Conservation (phyloP, 2,329 filamentous ascomycete species). For the Exophiala mesophila region DNA sequence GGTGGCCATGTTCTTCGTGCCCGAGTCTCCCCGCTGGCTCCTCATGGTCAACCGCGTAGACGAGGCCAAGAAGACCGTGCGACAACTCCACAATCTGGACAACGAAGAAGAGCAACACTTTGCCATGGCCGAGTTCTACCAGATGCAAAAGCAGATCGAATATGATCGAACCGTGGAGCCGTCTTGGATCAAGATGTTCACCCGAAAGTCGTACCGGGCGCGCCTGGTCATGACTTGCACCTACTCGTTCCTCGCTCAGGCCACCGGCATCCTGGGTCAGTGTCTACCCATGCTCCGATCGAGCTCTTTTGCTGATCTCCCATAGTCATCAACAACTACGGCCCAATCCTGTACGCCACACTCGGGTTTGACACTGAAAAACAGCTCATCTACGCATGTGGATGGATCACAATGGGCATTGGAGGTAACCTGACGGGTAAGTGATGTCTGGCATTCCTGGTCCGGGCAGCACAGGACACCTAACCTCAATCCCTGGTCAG, state of each 20-base stretch:
- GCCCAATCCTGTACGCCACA: slow-evolving; percentile 10
- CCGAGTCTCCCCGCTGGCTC: slow-evolving; percentile 28
- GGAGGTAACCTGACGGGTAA: slow-evolving; percentile 6
- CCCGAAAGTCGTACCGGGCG: slow-evolving; percentile 12
- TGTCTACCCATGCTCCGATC: not conserved
- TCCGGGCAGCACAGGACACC: too few relatives aligned
- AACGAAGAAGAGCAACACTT: slow-evolving; percentile 11
- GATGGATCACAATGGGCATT: slow-evolving; percentile 12
- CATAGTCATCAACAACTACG: slow-evolving; percentile 11
- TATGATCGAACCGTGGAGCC: slow-evolving; percentile 10
- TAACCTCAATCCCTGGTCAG: too few relatives aligned
- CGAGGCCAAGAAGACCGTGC: slow-evolving; percentile 22
- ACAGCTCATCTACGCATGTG: slow-evolving; percentile 11
- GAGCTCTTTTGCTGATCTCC: not conserved
- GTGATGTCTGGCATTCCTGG: not conserved
- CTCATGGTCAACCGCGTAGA: slow-evolving; percentile 24
- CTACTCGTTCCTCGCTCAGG: slow-evolving; percentile 10
- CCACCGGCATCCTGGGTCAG: slow-evolving; percentile 5
- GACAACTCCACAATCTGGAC: slow-evolving; percentile 19
- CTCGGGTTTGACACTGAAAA: slow-evolving; percentile 16
- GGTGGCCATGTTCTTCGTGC: slow-evolving; percentile 19
- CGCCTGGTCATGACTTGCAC: slow-evolving; percentile 3
- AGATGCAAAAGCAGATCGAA: slow-evolving; percentile 16
- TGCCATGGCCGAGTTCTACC: slow-evolving; percentile 14
- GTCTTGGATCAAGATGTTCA: slow-evolving; percentile 8